Percentiles rank a stretch among this genome's conserved stretches.
Conservation (phyloP, 306 rosid genomes). For the Astragalus glycyphyllos region DNA sequence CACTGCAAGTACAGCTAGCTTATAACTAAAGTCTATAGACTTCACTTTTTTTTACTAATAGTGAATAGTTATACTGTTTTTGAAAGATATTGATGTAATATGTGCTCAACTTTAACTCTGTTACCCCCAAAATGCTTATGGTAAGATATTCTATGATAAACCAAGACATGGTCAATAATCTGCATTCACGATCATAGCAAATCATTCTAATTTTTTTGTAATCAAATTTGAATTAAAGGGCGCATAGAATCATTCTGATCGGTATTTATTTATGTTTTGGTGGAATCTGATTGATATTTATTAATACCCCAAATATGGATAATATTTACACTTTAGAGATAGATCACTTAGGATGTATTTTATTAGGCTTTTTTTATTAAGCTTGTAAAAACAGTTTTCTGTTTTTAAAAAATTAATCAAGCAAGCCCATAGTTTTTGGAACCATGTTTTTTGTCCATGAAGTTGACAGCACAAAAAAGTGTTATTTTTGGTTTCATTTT, state of each 20-base stretch:
- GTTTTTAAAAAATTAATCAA: too few species aligned
- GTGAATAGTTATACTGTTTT: slow-evolving; percentile 1
- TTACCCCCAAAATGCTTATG: background rate
- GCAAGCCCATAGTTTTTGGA: background rate
- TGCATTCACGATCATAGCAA: too few species aligned
- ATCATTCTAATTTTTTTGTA: too few species aligned
- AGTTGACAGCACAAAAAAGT: slow-evolving; percentile 19
- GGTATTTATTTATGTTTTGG: background rate
- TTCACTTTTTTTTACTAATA: background rate
- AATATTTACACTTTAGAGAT: slow-evolving; percentile 24
- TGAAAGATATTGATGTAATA: slow-evolving; percentile 1
- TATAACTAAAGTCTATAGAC: too few species aligned
- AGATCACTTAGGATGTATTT: background rate
- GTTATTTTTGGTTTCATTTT: background rate
- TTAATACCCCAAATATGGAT: background rate
- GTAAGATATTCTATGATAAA: background rate
- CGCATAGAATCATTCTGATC: background rate
- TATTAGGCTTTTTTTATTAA: too few species aligned
- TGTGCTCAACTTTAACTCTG: slow-evolving; percentile 16
- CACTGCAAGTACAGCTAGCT: too few species aligned
- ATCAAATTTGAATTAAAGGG: background rate
- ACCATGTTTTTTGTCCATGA: slow-evolving; percentile 21
- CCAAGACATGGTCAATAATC: background rate
- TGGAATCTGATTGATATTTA: too few species aligned
- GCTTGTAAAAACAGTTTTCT: too few species aligned